phyloP scores from a whole-genome alignment of 1,139 yeast genomes.

The Protomyces arabidopsidicola region DNA sequence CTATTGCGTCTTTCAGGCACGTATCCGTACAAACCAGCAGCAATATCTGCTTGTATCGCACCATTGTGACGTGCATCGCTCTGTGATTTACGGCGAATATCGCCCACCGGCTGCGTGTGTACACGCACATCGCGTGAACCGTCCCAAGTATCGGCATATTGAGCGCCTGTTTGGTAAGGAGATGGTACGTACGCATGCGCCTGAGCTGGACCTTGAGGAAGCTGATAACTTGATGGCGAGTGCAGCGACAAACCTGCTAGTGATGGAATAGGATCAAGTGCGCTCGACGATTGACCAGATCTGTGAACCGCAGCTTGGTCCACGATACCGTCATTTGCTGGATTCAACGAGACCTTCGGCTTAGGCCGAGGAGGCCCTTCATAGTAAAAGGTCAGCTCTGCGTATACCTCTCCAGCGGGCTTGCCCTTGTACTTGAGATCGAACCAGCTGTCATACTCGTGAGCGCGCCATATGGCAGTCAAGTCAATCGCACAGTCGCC shows the following conservation, averaged over 20 bases:
- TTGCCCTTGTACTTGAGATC: conserved; percentile 61
- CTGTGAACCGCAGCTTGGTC: background rate
- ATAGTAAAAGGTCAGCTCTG: conserved; percentile 91
- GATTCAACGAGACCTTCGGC: conserved; percentile 4
- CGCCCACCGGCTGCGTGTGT: conserved; percentile 1
- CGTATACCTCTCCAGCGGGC: conserved; percentile 80
- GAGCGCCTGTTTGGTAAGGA: conserved; percentile 2
- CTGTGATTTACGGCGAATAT: conserved; percentile 8
- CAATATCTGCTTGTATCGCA: background rate
- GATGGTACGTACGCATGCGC: background rate
- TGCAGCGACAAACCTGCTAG: background rate
- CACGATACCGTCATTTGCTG: background rate
- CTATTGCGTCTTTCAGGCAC: background rate
- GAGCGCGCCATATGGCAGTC: conserved; percentile 53
- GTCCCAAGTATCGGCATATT: conserved; percentile 23
- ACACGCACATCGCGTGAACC: conserved; percentile 4
- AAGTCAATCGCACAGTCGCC: conserved; percentile 79
- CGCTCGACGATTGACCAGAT: background rate
- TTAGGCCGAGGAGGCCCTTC: conserved; percentile 41
- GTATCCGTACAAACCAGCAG: background rate
- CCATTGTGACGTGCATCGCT: background rate
- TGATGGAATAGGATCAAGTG: background rate
- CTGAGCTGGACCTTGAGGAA: background rate
- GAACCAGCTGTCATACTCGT: conserved; percentile 87
- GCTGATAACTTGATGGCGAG: background rate